phyloP scores from a whole-genome alignment of 768 basidiomycete genomes.

The Candolleomyces eurysporus region DNA sequence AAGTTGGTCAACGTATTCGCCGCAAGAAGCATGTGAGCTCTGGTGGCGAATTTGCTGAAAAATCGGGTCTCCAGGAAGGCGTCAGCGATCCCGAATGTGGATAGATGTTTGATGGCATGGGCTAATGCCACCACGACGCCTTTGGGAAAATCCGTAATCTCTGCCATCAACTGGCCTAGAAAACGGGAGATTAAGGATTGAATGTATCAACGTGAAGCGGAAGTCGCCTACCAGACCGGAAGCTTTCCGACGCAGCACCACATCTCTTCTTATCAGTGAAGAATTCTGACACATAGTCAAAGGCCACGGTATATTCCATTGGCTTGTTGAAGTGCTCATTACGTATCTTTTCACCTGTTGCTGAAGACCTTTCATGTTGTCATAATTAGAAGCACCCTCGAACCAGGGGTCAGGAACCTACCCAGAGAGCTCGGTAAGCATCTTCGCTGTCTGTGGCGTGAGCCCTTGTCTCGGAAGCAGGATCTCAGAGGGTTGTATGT shows the following conservation, averaged over 20 bases:
- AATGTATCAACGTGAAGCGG: not conserved
- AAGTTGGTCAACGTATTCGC: constrained; percentile 86
- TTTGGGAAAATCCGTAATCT: constrained; percentile 65
- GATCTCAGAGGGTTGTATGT: constrained; percentile 81
- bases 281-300: constrained; percentile 61
- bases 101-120: constrained; percentile 67
- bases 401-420: constrained; percentile 23
- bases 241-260: constrained; percentile 39
- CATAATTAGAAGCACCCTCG: constrained; percentile 4
- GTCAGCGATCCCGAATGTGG: constrained; percentile 73
- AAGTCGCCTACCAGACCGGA: constrained; percentile 38
- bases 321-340: constrained; percentile 56
- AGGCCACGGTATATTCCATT: constrained; percentile 68
- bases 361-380: constrained; percentile 30
- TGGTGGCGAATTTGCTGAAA: constrained; percentile 75
- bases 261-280: constrained; percentile 53
- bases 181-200: not conserved
- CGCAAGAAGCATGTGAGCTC: constrained; percentile 83
- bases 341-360: constrained; percentile 46
- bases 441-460: constrained; percentile 69
- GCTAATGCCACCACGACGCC: constrained; percentile 71
- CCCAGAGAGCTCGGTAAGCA: constrained; percentile 73
- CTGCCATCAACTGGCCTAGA: constrained; percentile 60
- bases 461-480: constrained; percentile 60
- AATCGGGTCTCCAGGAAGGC: constrained; percentile 75